Evolutionary conservation across 768 basidiomycete species (phyloP), one percentile per base, ranked within the genome.

Genomic region (Gymnopilus junonius): DNA sequence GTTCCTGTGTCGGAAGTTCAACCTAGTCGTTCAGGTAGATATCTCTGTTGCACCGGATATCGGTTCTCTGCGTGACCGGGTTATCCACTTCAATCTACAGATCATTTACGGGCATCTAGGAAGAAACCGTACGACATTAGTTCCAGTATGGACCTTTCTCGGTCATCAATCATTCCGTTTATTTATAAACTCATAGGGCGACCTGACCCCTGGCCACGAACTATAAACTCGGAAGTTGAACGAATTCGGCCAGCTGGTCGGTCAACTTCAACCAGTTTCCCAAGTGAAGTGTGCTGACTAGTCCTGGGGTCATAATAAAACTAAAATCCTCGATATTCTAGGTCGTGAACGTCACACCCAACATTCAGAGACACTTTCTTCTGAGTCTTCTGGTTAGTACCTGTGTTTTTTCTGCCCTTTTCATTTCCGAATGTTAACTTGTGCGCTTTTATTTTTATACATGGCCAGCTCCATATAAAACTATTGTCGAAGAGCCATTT

Each of bases 51-150:
- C 20, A 37, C 34, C 25, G 53, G 23, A 23, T n/a, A 20, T 17
- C 11, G 15, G 25, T 29, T 40, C 15, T n/a, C 39, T 25, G 35
- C 21, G 5, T 27, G 20, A 27, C 34, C 37, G n/a, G n/a, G 15
- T 37, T 35, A 51, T 51, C 31, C 12, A 32, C n/a, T 25, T 15
- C 20, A 21, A 35, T 32, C 32, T 43, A 11, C 57, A 63, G 61
- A 51, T 42, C 51, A 59, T 37, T 8, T 56, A 21, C 61, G 35
- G 45, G 40, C 29, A 34, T 45, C 59, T 20, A 59, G 53, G 50
- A 58, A 43, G n/a, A 64, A 61, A 43, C 59, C 66, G n/a, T 64
- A 63, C 42, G 59, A 67, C 25, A 27, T 51, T 15, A 56, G 25
- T 21, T 27, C 60, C 14, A 39, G 64, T 65, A 54, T 25, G 59